Base-by-base conservation (phyloP, 2,329 filamentous ascomycete species). In the Incumbomyces lentus region DNA sequence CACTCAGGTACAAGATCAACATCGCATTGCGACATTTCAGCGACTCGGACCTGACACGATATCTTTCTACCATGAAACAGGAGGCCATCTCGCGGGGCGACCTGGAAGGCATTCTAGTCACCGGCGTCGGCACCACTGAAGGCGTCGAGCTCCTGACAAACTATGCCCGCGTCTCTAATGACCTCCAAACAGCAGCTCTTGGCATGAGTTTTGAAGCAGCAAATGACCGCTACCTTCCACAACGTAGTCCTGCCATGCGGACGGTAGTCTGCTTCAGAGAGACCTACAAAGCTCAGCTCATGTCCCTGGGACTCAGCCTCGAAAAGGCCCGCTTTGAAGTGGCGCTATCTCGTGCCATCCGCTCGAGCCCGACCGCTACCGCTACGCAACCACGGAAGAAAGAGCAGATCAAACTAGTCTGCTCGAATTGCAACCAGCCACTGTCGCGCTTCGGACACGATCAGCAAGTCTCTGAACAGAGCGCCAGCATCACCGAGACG, bases 131-230 rank as follows among this genome's bases (percentile, higher is more conserved):
- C 2, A 72, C 78, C 48, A 43, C 31, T 16, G 67, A 69, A 46
- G 72, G 73, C 3, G 71, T 82, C 60, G 72, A 77, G 39, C 68
- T 82, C 31, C 74, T 82, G 51, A 71, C 76, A 54, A 73, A 71
- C 6, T 80, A 81, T 58, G 74, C 82, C 49, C 67, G 68, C 44
- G 73, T 72, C 44, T 79, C 74, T 56, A 72, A 74, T 48, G 78
- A 81, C 52, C 61, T 81, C 1, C 79, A 82, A 62, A 79, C 77
- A 2, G 73, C 78, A 1, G 77, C 81, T 0, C 64, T 82, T 1
- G 74, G 75, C 22, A 47, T 57, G 31, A 50, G 44, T 41, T 40
- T 46, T 14, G 44, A 26, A 26, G 44, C 36, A 13, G 44, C 44
- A 16, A 40, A 30, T n/a, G 44, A 40, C 14, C 44, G 37, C 19